phyloP scores from a whole-genome alignment of 768 basidiomycete genomes.

The Pleurotus pulmonarius region DNA sequence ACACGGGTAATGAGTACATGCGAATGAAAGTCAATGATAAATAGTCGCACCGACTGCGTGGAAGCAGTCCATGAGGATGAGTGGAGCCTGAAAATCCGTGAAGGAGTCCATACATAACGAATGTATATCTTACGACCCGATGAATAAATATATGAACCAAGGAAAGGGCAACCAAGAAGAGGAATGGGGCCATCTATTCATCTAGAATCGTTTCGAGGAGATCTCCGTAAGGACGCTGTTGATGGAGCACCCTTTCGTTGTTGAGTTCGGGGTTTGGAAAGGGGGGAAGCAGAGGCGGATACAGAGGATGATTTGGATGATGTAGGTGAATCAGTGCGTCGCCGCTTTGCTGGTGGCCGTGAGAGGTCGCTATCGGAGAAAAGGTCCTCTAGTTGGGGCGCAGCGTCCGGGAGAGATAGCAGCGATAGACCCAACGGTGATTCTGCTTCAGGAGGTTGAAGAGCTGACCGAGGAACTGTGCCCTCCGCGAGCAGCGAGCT shows the following conservation, averaged over 20 bases:
- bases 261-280: neutral
- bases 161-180: neutral
- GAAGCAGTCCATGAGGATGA: too few species aligned
- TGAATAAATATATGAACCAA: neutral
- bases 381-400: conserved; percentile 3
- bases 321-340: conserved; percentile 1
- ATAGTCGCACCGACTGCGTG: too few species aligned
- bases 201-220: conserved; percentile 2
- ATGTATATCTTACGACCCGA: neutral
- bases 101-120: neutral
- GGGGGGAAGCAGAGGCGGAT: neutral
- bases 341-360: conserved; percentile 2
- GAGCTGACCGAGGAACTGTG: neutral
- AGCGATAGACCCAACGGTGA: conserved; percentile 5
- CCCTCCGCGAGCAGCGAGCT: conserved; percentile 1
- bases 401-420: conserved; percentile 2
- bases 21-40: too few species aligned
- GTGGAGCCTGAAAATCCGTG: neutral
- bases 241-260: neutral
- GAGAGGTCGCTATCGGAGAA: neutral
- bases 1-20: too few species aligned
- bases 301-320: neutral
- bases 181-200: neutral
- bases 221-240: neutral
- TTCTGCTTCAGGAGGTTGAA: neutral